Evolutionary conservation across 345 rosid species (phyloP), one percentile per base, ranked within the genome.

Genomic region (Eucalyptus pauciflora): DNA sequence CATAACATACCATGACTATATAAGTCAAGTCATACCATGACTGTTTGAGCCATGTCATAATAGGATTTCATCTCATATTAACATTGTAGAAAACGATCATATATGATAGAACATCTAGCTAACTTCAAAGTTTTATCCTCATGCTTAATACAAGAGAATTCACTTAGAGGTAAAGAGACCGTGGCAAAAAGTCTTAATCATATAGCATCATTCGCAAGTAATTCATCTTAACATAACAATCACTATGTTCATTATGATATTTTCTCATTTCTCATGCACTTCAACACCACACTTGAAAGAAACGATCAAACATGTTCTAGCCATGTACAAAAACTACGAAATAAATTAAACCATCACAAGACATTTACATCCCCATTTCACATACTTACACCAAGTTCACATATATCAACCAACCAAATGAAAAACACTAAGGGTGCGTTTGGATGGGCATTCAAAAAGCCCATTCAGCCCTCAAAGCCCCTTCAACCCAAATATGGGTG

Each of bases 121-220:
- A 2, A 20, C 58, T 52, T 2, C 25, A 52, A 20, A 52, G 58
- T 52, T 52, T 52, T 52, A 8, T 1, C 58, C 58, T 52, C 1
- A 52, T 20, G 25, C 25, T 52, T 20, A 56, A 56, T 1, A 24
- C 13, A 56, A 56, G 7, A 1, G 62, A 24, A 56, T 56, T 56
- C 1, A 0, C 29, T 56, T 2, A 1, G 13, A 56, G 13, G 29
- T 10, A 4, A 56, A 24, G 1, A 24, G 62, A 1, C 1, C 5
- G 2, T 56, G 0, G 0, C 29, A 24, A 56, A 24, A 56, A 13
- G 29, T 56, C 62, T 56, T 56, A 24, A 56, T 56, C 29, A 56
- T 10, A 24, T 10, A 56, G 29, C 1, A 56, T 56, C 1, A 56
- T 56, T 56, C 1, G 13, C 62, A 56, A 56, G 29, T 3, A 56